A percentile compares a stretch with the other conserved stretches of the same genome.
Evolutionary conservation across 2,329 filamentous ascomycete species (phyloP).

Genomic region (Tolypocladium tropicale): DNA sequence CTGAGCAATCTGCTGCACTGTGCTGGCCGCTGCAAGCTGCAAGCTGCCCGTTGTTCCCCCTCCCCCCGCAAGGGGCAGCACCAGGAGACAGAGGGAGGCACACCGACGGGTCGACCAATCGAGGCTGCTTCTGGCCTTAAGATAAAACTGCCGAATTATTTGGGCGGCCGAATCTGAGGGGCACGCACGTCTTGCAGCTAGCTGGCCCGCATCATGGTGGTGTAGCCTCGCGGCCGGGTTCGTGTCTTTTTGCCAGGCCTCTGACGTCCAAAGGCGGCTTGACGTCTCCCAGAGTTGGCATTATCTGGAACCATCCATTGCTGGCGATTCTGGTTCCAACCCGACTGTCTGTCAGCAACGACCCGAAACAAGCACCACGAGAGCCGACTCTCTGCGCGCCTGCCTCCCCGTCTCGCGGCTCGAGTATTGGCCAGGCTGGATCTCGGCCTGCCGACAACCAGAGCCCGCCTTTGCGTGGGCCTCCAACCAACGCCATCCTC

Average conservation of each 20-base stretch:
- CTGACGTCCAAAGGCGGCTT: neutral
- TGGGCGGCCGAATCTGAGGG: neutral
- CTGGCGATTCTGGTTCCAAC: neutral
- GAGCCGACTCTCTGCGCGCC: neutral
- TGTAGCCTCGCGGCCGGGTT: conserved; percentile 3
- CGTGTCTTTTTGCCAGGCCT: neutral
- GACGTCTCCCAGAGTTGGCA: conserved; percentile 1
- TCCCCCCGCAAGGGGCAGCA: conserved; percentile 2
- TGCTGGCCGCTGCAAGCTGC: neutral
- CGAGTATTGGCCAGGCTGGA: neutral
- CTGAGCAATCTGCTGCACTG: neutral
- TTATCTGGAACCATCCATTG: neutral
- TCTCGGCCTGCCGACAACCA: neutral
- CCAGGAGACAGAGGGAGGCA: neutral
- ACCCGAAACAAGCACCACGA: neutral
- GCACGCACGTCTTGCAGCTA: conserved; percentile 2
- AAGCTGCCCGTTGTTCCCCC: neutral
- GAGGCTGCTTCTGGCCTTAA: neutral
- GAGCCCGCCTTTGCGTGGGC: neutral
- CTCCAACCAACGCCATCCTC: neutral
- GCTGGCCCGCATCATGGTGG: conserved; percentile 3
- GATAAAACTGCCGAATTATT: conserved; percentile 1
- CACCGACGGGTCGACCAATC: conserved; percentile 1
- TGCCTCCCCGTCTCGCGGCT: neutral
- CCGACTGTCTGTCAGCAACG: neutral